phyloP scores from a whole-genome alignment of 805 yeast genomes.

The Scheffersomyces ergatensis region DNA sequence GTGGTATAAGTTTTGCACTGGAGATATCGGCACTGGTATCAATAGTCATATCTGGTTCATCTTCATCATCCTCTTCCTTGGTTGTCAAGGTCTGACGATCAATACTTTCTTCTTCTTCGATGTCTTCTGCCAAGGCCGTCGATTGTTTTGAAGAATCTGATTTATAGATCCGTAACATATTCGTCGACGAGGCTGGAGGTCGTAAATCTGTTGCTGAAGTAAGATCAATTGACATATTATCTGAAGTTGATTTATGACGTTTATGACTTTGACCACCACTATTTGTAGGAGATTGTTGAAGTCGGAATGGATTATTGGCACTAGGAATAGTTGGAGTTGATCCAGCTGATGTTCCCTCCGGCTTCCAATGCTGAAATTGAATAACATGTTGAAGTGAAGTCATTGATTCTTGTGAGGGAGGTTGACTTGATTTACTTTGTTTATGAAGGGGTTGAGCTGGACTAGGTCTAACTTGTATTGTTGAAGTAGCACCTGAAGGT shows the following conservation, averaged over 20 bases:
- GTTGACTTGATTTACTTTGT: constrained; percentile 25
- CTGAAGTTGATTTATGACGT: constrained; percentile 28
- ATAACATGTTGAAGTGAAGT: constrained; percentile 49
- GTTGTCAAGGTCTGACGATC: background rate
- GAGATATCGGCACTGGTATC: constrained; percentile 7
- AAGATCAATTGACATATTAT: background rate
- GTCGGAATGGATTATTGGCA: constrained; percentile 7
- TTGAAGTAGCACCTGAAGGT: constrained; percentile 27
- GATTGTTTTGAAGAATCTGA: background rate
- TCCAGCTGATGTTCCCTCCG: constrained; percentile 26
- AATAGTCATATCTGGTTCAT: constrained; percentile 11
- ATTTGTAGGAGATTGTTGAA: constrained; percentile 4
- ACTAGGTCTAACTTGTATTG: constrained; percentile 40
- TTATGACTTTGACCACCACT: constrained; percentile 22
- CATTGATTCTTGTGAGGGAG: constrained; percentile 43
- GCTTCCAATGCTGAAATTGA: constrained; percentile 60
- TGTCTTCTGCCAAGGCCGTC: background rate
- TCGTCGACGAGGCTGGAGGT: background rate
- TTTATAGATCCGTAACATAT: background rate
- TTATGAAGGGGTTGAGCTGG: constrained; percentile 41
- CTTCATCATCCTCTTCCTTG: constrained; percentile 8
- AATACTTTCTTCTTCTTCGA: constrained; percentile 4
- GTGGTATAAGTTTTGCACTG: background rate
- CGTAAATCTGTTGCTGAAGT: background rate
- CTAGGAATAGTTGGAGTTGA: constrained; percentile 4